phyloP scores from a whole-genome alignment of 2,329 filamentous ascomycete genomes.

The Diplodia mutila region DNA sequence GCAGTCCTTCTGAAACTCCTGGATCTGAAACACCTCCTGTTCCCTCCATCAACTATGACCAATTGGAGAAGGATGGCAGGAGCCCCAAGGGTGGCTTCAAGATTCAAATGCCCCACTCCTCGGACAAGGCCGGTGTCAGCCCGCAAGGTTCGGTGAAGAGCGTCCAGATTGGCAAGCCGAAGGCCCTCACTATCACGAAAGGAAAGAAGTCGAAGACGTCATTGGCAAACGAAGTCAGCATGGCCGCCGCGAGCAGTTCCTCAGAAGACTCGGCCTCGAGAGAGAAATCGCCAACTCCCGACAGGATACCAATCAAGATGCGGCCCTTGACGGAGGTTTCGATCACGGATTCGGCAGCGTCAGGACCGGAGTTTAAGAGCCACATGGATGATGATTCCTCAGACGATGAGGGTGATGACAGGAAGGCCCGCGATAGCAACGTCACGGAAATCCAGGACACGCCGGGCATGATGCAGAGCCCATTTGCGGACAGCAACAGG shows the following conservation, averaged over 20 bases:
- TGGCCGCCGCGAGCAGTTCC: neutral
- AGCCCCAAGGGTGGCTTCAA: slow-evolving; percentile 36
- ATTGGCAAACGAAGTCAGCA: slow-evolving; percentile 4
- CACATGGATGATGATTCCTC: slow-evolving; percentile 22
- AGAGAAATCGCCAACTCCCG: slow-evolving; percentile 5
- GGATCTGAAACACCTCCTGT: slow-evolving; percentile 68
- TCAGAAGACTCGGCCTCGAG: neutral
- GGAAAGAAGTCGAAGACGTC: slow-evolving; percentile 23
- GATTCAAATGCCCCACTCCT: slow-evolving; percentile 48
- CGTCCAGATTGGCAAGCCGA: slow-evolving; percentile 49
- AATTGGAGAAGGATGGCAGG: slow-evolving; percentile 27
- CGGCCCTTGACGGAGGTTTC: slow-evolving; percentile 25
- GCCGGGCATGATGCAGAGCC: slow-evolving; percentile 38
- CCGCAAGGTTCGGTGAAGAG: slow-evolving; percentile 43
- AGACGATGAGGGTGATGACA: slow-evolving; percentile 12
- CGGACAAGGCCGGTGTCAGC: slow-evolving; percentile 32
- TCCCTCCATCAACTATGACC: slow-evolving; percentile 68
- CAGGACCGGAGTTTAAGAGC: slow-evolving; percentile 16
- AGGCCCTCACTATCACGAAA: slow-evolving; percentile 47
- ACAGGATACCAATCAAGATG: slow-evolving; percentile 26
- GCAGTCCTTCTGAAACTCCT: slow-evolving; percentile 53
- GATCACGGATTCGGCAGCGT: slow-evolving; percentile 10
- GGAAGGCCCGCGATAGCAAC: slow-evolving; percentile 33
- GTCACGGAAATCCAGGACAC: slow-evolving; percentile 45
- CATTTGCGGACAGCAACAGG: slow-evolving; percentile 41